Evolutionary conservation across 768 basidiomycete species (phyloP), one percentile per base, ranked within the genome.

Genomic region (Suillus discolor): DNA sequence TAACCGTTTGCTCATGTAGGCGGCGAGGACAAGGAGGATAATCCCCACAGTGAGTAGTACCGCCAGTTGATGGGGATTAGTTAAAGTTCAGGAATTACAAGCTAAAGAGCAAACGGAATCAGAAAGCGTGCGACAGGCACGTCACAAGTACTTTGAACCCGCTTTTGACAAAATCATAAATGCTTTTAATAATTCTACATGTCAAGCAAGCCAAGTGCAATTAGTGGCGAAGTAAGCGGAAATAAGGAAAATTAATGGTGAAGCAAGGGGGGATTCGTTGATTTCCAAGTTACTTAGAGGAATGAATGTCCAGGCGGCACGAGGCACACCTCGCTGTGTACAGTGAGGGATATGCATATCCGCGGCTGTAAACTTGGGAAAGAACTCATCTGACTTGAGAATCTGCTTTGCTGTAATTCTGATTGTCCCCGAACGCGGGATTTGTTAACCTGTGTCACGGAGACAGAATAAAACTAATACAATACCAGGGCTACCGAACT

Each of bases 341-440:
- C 65, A 55, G 39, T 69, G 73, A 69, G 66, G 69, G 54, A 65
- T 62, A 63, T 68, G 60, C 12, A 74, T 73, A 74, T 74, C 76
- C 75, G 75, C 76, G 76, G 75, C 69, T 65, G 65, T 76, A 74
- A 74, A 65, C 65, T 34, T n/a, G 36, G 53, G 65, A 47, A 63
- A 68, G 54, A 62, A 61, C 68, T 51, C 53, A 70, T 68, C 68
- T 66, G 68, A 65, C 51, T 51, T 65, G 25, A 53, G 41, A 61
- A 63, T 66, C 66, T 62, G 53, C 62, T 69, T 74, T 68, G 66
- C 67, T 61, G 57, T 71, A 66, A 68, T 65, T 39, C 62, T 72
- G 66, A 70, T 63, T 63, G 55, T 68, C 47, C 31, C 39, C 53
- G 66, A 67, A 69, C 53, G 57, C 63, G 63, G 64, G 51, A 66